Evolutionary conservation across 306 rosid species (phyloP).

Genomic region (Coriaria nepalensis): DNA sequence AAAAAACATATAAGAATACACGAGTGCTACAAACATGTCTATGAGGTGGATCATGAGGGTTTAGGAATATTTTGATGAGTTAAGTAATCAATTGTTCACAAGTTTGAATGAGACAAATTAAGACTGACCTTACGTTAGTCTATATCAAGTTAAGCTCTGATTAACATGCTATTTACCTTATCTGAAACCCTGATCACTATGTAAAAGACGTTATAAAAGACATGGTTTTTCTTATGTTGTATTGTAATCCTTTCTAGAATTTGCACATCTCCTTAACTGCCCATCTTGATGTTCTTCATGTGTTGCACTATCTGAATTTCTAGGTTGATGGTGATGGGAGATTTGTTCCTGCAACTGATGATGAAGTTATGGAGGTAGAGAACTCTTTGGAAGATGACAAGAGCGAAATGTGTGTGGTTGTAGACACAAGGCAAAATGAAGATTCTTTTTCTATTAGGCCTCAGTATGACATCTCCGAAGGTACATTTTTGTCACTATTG

Average conservation of each 20-base stretch:
- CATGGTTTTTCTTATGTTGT: background rate
- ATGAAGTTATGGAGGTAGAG: constrained; percentile 86
- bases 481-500: constrained; percentile 25
- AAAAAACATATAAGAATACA: too few relatives aligned
- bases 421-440: constrained; percentile 41
- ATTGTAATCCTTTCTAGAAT: background rate
- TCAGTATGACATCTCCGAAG: constrained; percentile 63
- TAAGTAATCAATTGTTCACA: too few relatives aligned
- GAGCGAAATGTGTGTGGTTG: constrained; percentile 48
- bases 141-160: too few relatives aligned
- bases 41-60: too few relatives aligned
- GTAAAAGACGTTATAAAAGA: too few relatives aligned
- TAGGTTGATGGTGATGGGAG: constrained; percentile 98
- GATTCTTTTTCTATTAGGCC: constrained; percentile 49
- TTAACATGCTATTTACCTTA: too few relatives aligned
- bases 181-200: too few relatives aligned
- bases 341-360: constrained; percentile 95
- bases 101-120: too few relatives aligned
- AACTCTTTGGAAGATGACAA: constrained; percentile 64
- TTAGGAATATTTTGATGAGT: too few relatives aligned
- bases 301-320: constrained; percentile 18
- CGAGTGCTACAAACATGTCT: too few relatives aligned
- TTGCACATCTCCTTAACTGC: constrained; percentile 2
- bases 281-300: background rate
- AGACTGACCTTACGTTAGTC: too few relatives aligned